Base-by-base conservation (phyloP, 2,329 filamentous ascomycete genomes). In the Aspergillus persii region DNA sequence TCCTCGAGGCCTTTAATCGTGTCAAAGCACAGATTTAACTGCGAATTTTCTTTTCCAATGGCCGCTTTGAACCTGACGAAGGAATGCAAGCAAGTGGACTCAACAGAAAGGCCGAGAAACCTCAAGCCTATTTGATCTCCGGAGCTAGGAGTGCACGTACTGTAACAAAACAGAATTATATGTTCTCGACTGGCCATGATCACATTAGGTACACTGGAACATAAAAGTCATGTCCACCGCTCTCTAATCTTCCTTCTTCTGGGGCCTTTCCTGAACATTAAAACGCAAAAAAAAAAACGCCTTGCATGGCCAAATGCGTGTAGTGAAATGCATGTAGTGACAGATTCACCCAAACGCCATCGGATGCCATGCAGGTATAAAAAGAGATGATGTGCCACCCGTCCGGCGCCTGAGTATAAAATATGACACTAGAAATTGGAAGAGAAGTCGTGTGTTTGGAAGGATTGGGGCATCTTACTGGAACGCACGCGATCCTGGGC, bases 1-100 rank as follows among this genome's bases (percentile, higher is more conserved):
- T 93, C 69, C 73, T 90, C 61, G 80, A 86, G 66, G 76, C 88
- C 51, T 89, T 94, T 71, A 79, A 86, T 62, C 79, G 81, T 68
- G 81, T 89, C 57, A 85, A 85, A 76, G 77, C 68, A 57, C 71
- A 75, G 12, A 7, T 9, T 7, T 49, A 29, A 36, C 8, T 18
- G 29, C 12, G 31, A 12, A 18, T 30, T 50, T 15, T 50, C 18
- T n/a, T 33, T 9, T 33, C 3, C 4, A 33, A 33, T 6, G 4
- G 4, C 3, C 18, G 18, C 18, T 23, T 23, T 23, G 18, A 23
- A 23, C 18, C 18, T 23, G 18, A 23, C 18, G 18, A 23, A 23
- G 18, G 18, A 23, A 23, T 23, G 18, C 1, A 23, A 23, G 18
- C 1, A 23, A 23, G 18, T 23, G 18, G 18, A 23, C 18, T 23